Evolutionary conservation across 495 filamentous ascomycete genomes (phyloP).

Genomic region (Penicillium egyptiacum): DNA sequence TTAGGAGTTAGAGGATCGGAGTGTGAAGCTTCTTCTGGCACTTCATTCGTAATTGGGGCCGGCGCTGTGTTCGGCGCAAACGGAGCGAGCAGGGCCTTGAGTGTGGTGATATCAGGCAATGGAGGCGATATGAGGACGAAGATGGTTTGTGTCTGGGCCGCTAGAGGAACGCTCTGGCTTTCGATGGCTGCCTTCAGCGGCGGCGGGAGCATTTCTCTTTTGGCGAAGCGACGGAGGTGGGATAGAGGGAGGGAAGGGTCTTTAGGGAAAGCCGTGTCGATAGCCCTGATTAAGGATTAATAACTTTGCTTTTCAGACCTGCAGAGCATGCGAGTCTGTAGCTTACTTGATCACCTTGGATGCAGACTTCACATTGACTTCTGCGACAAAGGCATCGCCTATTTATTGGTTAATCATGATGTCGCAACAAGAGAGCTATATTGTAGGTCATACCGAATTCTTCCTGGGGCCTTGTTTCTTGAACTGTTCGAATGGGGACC

Average conservation of each 20-base stretch:
- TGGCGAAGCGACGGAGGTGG: slow-evolving; percentile 82
- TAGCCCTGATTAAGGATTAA: slow-evolving; percentile 27
- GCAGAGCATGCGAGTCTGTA: background rate
- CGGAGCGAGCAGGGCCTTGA: slow-evolving; percentile 37
- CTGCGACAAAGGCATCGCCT: slow-evolving; percentile 46
- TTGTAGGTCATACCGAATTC: slow-evolving; percentile 36
- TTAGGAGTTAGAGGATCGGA: slow-evolving; percentile 26
- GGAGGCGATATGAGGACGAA: slow-evolving; percentile 43
- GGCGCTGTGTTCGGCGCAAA: slow-evolving; percentile 27
- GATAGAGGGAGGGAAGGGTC: slow-evolving; percentile 60
- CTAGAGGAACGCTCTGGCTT: slow-evolving; percentile 14
- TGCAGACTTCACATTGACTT: slow-evolving; percentile 47
- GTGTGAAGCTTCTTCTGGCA: slow-evolving; percentile 2
- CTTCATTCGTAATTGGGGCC: slow-evolving; percentile 21
- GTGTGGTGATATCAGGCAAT: slow-evolving; percentile 27
- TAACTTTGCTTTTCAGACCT: background rate
- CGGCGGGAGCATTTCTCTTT: slow-evolving; percentile 63
- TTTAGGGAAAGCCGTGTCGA: slow-evolving; percentile 52
- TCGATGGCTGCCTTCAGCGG: slow-evolving; percentile 37
- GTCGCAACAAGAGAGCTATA: background rate
- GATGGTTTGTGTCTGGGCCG: slow-evolving; percentile 27
- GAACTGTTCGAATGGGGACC: slow-evolving; percentile 40
- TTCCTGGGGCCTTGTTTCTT: slow-evolving; percentile 41
- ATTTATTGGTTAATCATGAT: slow-evolving; percentile 14
- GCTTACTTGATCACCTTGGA: slow-evolving; percentile 50